Conservation (phyloP, 2,329 filamentous ascomycete genomes). For the Geosmithia morbida region DNA sequence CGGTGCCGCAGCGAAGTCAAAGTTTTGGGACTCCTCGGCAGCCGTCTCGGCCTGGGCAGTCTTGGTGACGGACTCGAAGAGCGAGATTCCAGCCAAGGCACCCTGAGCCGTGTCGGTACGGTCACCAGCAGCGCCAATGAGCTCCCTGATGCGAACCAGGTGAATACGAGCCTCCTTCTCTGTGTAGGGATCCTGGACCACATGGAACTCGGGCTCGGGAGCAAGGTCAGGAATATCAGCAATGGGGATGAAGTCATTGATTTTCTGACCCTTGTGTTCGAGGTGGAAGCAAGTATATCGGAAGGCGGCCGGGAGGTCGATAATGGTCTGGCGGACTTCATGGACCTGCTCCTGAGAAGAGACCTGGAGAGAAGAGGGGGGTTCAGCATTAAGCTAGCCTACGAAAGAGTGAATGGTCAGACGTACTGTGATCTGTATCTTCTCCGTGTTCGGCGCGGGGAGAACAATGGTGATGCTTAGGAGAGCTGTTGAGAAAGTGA, state of each 20-base stretch:
- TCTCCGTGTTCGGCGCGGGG: constrained; percentile 56
- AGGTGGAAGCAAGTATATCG: constrained; percentile 99
- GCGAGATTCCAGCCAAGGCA: constrained; percentile 67
- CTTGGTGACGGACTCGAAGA: constrained; percentile 65
- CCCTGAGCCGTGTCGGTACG: constrained; percentile 79
- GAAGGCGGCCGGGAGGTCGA: constrained; percentile 84
- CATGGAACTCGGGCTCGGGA: constrained; percentile 59
- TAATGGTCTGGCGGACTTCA: constrained; percentile 90
- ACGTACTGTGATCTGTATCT: constrained; percentile 74
- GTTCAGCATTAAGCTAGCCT: not conserved
- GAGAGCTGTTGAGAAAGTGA: constrained; percentile 23
- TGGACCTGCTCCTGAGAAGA: constrained; percentile 92
- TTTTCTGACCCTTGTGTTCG: constrained; percentile 71
- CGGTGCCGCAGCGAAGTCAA: constrained; percentile 60
- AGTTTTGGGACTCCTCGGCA: constrained; percentile 35
- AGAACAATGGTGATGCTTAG: constrained; percentile 61
- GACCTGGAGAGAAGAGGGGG: constrained; percentile 36
- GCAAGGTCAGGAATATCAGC: constrained; percentile 75
- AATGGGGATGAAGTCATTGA: constrained; percentile 92
- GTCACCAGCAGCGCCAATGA: constrained; percentile 84
- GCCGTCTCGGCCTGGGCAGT: constrained; percentile 24
- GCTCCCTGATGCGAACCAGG: constrained; percentile 75
- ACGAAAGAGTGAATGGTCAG: not conserved
- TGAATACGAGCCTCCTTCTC: constrained; percentile 98
- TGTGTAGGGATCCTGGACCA: constrained; percentile 92